A percentile compares a stretch with the other conserved stretches of the same genome.
phyloP scores from a whole-genome alignment of 2,329 filamentous ascomycete species.

The Cladosporium phlei region DNA sequence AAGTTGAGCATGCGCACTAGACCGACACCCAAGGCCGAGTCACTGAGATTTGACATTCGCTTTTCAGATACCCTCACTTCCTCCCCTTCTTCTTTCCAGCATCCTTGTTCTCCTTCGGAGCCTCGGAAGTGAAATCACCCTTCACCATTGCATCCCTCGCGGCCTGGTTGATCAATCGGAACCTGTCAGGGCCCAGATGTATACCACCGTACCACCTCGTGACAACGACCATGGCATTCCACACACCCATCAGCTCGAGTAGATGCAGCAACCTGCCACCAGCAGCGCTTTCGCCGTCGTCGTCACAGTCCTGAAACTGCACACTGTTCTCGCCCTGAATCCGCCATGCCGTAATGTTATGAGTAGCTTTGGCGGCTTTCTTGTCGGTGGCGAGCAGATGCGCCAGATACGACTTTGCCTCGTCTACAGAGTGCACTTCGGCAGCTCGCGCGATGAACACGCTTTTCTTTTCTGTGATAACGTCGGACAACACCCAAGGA shows the following conservation, averaged over 20 bases:
- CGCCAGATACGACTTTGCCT: conserved; percentile 66
- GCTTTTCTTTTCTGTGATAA: conserved; percentile 76
- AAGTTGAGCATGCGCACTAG: too few species aligned
- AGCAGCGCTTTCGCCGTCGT: conserved; percentile 92
- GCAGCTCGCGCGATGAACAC: conserved; percentile 79
- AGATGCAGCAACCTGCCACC: conserved; percentile 80
- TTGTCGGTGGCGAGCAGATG: conserved; percentile 78
- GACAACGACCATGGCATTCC: conserved; percentile 89
- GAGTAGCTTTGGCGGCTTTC: conserved; percentile 78
- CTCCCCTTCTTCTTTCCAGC: conserved; percentile 7
- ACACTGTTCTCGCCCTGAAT: conserved; percentile 55
- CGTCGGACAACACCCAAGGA: conserved; percentile 71
- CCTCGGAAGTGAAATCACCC: conserved; percentile 49
- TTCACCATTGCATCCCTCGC: conserved; percentile 79
- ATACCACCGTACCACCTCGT: conserved; percentile 94
- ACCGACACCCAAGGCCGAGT: too few species aligned
- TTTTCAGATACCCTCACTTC: conserved; percentile 1
- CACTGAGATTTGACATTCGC: too few species aligned
- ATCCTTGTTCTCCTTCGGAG: neutral
- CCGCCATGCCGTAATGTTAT: conserved; percentile 94
- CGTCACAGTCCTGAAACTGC: conserved; percentile 84
- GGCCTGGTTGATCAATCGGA: conserved; percentile 81
- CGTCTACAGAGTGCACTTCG: conserved; percentile 60
- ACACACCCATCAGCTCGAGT: conserved; percentile 91
- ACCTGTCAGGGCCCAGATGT: conserved; percentile 80